These are phyloP conservation scores for Aspergillus costaricaensis DNA, from an alignment of 2,329 filamentous ascomycete species.

Conservation along the genomic window DNA sequence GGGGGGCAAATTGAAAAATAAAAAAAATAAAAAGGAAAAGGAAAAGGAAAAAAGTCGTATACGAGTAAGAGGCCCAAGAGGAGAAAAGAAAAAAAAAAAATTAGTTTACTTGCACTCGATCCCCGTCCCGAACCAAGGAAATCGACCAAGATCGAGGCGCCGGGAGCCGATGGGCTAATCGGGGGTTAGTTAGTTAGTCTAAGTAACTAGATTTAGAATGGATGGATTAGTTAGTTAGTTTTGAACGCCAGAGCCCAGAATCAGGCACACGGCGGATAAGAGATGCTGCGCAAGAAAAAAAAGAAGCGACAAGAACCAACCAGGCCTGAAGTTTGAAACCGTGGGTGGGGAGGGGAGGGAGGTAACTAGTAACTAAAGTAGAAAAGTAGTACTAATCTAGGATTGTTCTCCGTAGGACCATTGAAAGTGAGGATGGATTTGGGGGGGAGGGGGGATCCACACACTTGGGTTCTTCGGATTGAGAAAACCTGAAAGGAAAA, in stretches of 20 bases:
- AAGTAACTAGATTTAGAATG: too few relatives aligned
- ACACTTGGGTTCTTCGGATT: too few relatives aligned
- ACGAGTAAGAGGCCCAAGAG: neutral
- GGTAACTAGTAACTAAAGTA: too few relatives aligned
- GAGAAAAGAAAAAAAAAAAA: neutral
- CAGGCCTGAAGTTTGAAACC: too few relatives aligned
- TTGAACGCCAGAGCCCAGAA: too few relatives aligned
- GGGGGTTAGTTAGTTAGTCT: neutral
- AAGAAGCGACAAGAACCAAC: neutral
- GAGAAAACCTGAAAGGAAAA: too few relatives aligned
- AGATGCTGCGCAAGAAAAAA: neutral
- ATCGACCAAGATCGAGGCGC: neutral
- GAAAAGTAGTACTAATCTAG: too few relatives aligned
- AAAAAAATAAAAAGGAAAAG: neutral
- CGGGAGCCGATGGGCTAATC: neutral
- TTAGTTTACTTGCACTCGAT: neutral
- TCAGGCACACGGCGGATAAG: neutral
- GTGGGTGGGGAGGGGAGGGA: too few relatives aligned
- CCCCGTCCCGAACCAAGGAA: slow-evolving; percentile 4
- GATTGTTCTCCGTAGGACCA: too few relatives aligned
- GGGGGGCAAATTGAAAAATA: neutral
- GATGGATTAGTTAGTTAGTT: too few relatives aligned
- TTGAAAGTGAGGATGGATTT: too few relatives aligned
- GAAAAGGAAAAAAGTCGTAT: neutral
- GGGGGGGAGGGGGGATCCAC: too few relatives aligned